Evolutionary conservation across 352 stramenopile genomes (phyloP), one percentile per base, ranked within the genome.

Genomic region (Salisapilia sapeloensis): DNA sequence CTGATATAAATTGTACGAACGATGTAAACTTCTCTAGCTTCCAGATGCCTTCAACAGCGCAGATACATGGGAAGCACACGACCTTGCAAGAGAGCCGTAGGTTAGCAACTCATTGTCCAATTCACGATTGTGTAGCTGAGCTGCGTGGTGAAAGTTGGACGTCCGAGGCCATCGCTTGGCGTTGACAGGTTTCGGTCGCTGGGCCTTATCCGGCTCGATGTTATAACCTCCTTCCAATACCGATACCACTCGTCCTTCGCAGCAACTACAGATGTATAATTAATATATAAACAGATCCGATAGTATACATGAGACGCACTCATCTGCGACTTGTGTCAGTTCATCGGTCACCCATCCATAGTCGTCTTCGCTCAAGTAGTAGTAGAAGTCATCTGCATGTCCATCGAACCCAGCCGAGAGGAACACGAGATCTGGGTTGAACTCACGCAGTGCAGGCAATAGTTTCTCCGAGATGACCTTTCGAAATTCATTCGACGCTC

Each of bases 221-320:
- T 76, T 77, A 56, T 97, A 98, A 25, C 92, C 90, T 40, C 92
- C 92, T 46, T 98, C 92, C 12, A 98, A 56, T 25, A 97, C 82
- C 27, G 84, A 96, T 16, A 98, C 76, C 32, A 97, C 71, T 32
- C 83, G 72, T 6, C 92, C 92, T 5, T 95, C 51, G 43, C 92
- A 97, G 46, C 55, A 80, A 32, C 63, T 79, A 21, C 21, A 34
- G 5, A 13, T 3, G 29, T n/a, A 27, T 12, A 9, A 17, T 2
- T 11, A 20, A 29, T 36, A 15, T n/a, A 6, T 12, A 38, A 9
- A 24, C 8, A 7, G 4, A 42, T 9, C 18, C 5, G 35, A 2
- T 4, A 7, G 20, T 2, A 29, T 5, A 6, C 8, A 35, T 19
- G 21, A 3, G 4, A 63, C 56, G 19, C 85, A 97, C 59, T 93